Evolutionary conservation across 768 basidiomycete genomes (phyloP), one percentile per base, ranked within the genome.

Genomic region (Mycena chlorophos): DNA sequence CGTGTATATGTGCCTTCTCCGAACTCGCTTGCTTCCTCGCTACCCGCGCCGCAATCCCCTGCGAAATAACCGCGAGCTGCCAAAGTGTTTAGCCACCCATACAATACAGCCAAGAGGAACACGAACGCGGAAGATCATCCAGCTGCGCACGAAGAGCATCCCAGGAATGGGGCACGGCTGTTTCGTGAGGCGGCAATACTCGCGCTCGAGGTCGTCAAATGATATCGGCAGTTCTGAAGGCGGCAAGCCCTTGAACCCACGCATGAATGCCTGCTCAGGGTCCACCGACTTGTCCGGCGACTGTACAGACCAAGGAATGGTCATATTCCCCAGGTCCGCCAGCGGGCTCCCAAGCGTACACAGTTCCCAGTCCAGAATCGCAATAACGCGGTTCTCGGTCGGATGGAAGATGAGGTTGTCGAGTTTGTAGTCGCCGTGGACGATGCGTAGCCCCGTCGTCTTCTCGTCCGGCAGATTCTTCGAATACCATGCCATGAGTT

Each of bases 371-470:
- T 99, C 96, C 48, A 99, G 71, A 34, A 99, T 93, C 4, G 93
- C 97, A 59, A 98, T 94, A 3, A 98, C 94, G 38, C 82, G 78
- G 57, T 94, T 92, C 71, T 98, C 88, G 0, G 87, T 91, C 0
- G 89, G 88, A 63, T 98, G 95, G 72, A 97, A 98, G 60, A 98
- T 81, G 60, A 99, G 69, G 69, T 99, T 99, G 71, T 99, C 96
- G n/a, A 96, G 77, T 70, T 99, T 99, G 69, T 91, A 98, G 71
- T 99, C 96, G 25, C 96, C 96, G 68, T 98, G 96, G 4, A 98
- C 94, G 60, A 99, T 86, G n/a, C 91, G 85, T 51, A 82, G 75
- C 1, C 90, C 91, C 1, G 80, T 81, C 68, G 84, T 84, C 58
- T 67, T 74, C 71, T 95, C 93, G 64, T 91, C 83, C 2, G 92